phyloP scores from a whole-genome alignment of 75 land plant species.

The Azolla pinnata region DNA sequence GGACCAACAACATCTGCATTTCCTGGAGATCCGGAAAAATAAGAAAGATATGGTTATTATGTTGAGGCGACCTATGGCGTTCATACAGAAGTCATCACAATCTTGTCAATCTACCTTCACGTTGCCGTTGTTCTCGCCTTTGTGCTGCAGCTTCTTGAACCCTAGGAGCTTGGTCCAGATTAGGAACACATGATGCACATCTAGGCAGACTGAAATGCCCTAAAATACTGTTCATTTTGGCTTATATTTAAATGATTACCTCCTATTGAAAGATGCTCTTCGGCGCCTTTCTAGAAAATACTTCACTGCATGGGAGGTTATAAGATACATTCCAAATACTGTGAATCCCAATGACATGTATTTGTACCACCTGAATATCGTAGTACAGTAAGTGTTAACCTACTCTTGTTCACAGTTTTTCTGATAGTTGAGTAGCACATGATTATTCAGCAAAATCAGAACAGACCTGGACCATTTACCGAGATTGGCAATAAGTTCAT shows the following conservation, averaged over 20 bases:
- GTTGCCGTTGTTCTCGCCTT: slow-evolving; percentile 31
- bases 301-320: slow-evolving; percentile 60
- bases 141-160: slow-evolving; percentile 90
- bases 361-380: slow-evolving; percentile 71
- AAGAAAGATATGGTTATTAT: too few species aligned
- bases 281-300: slow-evolving; percentile 70
- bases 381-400: too few species aligned
- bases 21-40: too few species aligned
- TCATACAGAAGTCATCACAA: too few species aligned
- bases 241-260: slow-evolving; percentile 28
- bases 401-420: too few species aligned
- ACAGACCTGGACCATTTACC: slow-evolving; percentile 83
- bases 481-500: slow-evolving; percentile 75
- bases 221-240: too few species aligned
- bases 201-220: too few species aligned
- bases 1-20: slow-evolving; percentile 14
- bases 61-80: neutral
- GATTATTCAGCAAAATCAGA: too few species aligned
- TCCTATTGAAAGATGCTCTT: slow-evolving; percentile 59
- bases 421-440: too few species aligned
- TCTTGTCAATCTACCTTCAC: slow-evolving; percentile 38
- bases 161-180: slow-evolving; percentile 22
- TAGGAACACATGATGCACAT: too few species aligned
- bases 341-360: slow-evolving; percentile 83
- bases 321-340: slow-evolving; percentile 61